These are phyloP conservation scores for Westerdykella aurantiaca DNA, from an alignment of 2,329 filamentous ascomycete genomes.

Conservation along the genomic window DNA sequence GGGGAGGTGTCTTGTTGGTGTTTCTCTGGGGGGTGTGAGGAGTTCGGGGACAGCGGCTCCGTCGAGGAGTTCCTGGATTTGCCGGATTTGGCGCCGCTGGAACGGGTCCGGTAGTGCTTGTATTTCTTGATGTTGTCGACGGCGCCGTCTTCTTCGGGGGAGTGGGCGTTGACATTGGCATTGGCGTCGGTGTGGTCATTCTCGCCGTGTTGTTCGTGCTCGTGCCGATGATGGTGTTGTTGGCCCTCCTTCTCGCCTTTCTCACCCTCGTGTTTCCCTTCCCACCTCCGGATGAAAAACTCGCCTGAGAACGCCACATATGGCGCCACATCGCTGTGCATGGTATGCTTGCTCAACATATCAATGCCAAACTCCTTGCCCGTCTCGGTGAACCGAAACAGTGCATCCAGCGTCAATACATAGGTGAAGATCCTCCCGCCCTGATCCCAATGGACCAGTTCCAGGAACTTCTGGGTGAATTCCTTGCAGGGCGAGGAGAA, in stretches of 20 bases:
- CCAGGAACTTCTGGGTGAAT: constrained; percentile 73
- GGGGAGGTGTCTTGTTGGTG: constrained; percentile 26
- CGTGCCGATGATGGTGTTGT: constrained; percentile 21
- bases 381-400: constrained; percentile 89
- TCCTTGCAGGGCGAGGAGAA: constrained; percentile 63
- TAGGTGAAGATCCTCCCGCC: constrained; percentile 88
- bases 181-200: constrained; percentile 18
- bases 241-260: constrained; percentile 7
- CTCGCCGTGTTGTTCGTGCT: constrained; percentile 32
- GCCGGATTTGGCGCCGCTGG: background rate
- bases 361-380: constrained; percentile 95
- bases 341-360: constrained; percentile 87
- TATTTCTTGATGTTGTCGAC: background rate
- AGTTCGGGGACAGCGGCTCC: constrained; percentile 7
- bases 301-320: constrained; percentile 92
- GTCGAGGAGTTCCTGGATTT: constrained; percentile 4
- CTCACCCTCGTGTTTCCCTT: constrained; percentile 10
- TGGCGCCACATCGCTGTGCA: constrained; percentile 88
- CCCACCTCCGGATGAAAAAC: constrained; percentile 76
- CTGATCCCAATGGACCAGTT: constrained; percentile 79
- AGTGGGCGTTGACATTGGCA: background rate
- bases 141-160: background rate
- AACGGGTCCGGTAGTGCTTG: background rate
- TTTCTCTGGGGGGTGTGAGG: constrained; percentile 38
- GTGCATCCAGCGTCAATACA: constrained; percentile 77